Percentiles rank a stretch among this genome's conserved stretches.
These are phyloP conservation scores for Macrophomina phaseolina DNA, from an alignment of 2,329 filamentous ascomycete genomes.

Conservation along the genomic window DNA sequence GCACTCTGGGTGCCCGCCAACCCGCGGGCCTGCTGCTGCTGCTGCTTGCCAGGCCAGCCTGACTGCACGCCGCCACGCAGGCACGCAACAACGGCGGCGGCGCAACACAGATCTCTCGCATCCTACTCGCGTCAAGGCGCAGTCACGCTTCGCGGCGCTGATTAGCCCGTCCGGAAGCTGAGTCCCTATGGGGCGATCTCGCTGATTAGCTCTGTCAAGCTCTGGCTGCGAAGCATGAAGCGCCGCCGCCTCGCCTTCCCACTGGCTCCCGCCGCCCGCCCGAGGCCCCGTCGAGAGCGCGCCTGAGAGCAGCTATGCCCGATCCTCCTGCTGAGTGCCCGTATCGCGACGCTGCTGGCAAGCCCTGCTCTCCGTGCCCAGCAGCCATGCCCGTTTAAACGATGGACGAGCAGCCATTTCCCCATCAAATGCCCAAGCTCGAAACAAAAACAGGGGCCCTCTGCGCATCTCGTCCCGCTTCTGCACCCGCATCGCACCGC, in stretches of 20 bases:
- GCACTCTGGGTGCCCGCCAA: constrained; percentile 11
- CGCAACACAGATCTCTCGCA: constrained; percentile 24
- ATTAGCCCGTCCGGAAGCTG: constrained; percentile 18
- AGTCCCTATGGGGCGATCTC: constrained; percentile 14
- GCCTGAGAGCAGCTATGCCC: constrained; percentile 19
- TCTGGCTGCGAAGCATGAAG: constrained; percentile 16
- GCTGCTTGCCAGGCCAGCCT: background rate
- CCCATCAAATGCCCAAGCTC: constrained; percentile 30
- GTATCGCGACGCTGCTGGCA: constrained; percentile 10
- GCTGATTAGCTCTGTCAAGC: constrained; percentile 25
- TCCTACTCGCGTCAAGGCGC: constrained; percentile 16
- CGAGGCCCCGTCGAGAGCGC: constrained; percentile 17
- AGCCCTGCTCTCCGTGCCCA: constrained; percentile 10
- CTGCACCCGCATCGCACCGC: constrained; percentile 38
- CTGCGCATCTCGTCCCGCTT: constrained; percentile 34
- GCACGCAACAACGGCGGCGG: constrained; percentile 25
- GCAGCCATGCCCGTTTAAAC: constrained; percentile 25
- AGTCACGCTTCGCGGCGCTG: constrained; percentile 17
- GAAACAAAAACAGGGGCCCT: constrained; percentile 37
- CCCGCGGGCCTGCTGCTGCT: background rate
- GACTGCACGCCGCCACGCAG: constrained; percentile 23
- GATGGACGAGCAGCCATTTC: constrained; percentile 23
- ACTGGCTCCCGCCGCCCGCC: constrained; percentile 29
- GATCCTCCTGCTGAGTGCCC: constrained; percentile 4
- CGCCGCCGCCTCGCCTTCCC: constrained; percentile 26